These are phyloP conservation scores for Sophora flavescens DNA, from an alignment of 306 rosid species.

Conservation along the genomic window DNA sequence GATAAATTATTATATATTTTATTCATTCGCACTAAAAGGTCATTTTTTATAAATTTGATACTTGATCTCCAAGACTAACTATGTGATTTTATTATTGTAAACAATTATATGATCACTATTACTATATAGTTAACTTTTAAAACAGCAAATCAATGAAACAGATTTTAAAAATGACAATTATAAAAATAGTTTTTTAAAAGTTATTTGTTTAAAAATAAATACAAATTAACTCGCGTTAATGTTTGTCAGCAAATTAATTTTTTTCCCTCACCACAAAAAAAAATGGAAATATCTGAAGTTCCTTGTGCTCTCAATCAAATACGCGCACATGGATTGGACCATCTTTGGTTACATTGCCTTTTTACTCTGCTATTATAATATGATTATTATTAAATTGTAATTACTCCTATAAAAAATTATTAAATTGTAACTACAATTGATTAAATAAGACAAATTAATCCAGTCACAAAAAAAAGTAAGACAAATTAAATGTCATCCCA, in stretches of 20 bases:
- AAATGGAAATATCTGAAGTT: neutral
- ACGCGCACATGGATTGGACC: neutral
- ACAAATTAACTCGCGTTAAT: no score
- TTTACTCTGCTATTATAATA: neutral
- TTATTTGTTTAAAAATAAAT: no score
- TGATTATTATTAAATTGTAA: neutral
- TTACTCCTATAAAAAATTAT: neutral
- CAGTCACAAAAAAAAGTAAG: no score
- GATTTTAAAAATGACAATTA: no score
- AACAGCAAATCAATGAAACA: no score
- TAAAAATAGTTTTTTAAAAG: no score
- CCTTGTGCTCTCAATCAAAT: neutral
- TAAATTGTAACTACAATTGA: neutral
- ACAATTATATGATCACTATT: no score
- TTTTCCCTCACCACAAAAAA: no score
- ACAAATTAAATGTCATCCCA: constrained; percentile 33
- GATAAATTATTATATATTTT: neutral
- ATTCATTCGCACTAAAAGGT: neutral
- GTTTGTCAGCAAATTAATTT: no score
- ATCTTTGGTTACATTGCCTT: neutral
- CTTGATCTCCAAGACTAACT: no score
- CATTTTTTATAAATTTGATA: neutral
- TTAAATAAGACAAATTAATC: constrained; percentile 15
- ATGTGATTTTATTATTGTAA: no score
- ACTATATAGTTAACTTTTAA: no score